A percentile compares a stretch with the other conserved stretches of the same genome.
Evolutionary conservation across 148 eudicot genomes (phyloP).

Genomic region (Pharnaceum exiguum): DNA sequence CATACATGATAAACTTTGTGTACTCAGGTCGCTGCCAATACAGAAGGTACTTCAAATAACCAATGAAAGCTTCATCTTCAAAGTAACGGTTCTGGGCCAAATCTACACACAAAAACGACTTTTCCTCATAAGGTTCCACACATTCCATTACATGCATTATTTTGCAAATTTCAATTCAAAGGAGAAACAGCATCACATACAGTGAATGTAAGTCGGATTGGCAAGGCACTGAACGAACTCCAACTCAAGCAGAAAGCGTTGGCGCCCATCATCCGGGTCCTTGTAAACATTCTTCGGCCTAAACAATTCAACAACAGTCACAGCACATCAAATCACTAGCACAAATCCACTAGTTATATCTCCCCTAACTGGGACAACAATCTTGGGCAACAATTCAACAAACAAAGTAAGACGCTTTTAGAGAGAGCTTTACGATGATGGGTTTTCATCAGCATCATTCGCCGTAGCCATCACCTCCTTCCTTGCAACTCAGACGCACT

Average conservation of each 20-base stretch:
- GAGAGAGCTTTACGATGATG: slow-evolving; percentile 10
- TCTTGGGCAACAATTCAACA: not conserved
- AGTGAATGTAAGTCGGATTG: slow-evolving; percentile 86
- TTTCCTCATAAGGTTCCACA: not conserved
- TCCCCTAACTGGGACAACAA: not conserved
- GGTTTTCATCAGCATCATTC: slow-evolving; percentile 4
- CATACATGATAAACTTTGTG: slow-evolving; percentile 84
- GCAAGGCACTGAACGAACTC: slow-evolving; percentile 90
- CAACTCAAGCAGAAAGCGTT: slow-evolving; percentile 80
- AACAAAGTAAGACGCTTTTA: not conserved
- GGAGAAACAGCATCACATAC: slow-evolving; percentile 29
- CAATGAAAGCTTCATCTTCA: slow-evolving; percentile 94
- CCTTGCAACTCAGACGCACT: not conserved
- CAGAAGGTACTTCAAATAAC: slow-evolving; percentile 92
- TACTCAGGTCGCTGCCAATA: slow-evolving; percentile 97
- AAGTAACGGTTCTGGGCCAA: slow-evolving; percentile 95
- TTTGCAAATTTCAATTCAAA: not conserved
- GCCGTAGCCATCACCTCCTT: slow-evolving; percentile 10
- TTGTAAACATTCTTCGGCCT: slow-evolving; percentile 59
- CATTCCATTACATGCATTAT: not conserved
- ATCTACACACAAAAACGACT: slow-evolving; percentile 35
- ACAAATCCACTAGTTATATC: not conserved
- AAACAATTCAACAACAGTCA: slow-evolving; percentile 12
- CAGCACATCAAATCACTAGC: not conserved
- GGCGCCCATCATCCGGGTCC: slow-evolving; percentile 91